Base-by-base conservation (phyloP, 257 asterid species). In the Cynanchum wilfordii region DNA sequence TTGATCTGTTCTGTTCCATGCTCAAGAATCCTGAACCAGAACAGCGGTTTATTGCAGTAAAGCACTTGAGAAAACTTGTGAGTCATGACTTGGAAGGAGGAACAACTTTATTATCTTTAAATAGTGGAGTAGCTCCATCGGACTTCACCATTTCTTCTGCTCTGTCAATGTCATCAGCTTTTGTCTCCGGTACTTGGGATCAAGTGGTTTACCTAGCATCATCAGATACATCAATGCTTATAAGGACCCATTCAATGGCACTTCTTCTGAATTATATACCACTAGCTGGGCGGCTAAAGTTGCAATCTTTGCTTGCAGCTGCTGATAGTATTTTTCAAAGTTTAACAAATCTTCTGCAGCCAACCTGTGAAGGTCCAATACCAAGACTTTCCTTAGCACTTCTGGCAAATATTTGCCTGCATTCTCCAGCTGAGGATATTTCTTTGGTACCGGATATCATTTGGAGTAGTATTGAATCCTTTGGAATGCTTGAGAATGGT, bases 1-100 rank as follows among this genome's bases (percentile, higher is more conserved):
- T 81, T 78, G 96, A 87, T 83, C 77, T 91, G 62, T 88, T 91
- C 85, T 83, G 77, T 79, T 70, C 85, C 81, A 70, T 91, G 87
- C 91, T 94, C 75, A 87, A 89, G 75, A 97, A 94, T 84, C 89
- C 89, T 19, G 99, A 94, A 82, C 98, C 99, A 63, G 99, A 94
- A 72, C 99, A 91, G 70, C 87, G 97, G 20, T 94, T 88, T 78
- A 84, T 94, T 69, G 97, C 95, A 44, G 75, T 94, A 30, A 94
- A 91, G 81, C 95, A 91, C 84, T 83, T 94, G 86, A 88, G 89
- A 51, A 83, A 83, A 70, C 88, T 91, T 75, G 87, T 89, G 66
- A 92, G 90, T 71, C 90, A 81, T 78, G 89, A 83, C 75, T 81
- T 78, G 29, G 74, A 83, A 68, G 87, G 86, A 74, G 90, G 86